Evolutionary conservation across 371 early-diverging fungal species (phyloP).

Genomic region (Saksenaea vasiformis): DNA sequence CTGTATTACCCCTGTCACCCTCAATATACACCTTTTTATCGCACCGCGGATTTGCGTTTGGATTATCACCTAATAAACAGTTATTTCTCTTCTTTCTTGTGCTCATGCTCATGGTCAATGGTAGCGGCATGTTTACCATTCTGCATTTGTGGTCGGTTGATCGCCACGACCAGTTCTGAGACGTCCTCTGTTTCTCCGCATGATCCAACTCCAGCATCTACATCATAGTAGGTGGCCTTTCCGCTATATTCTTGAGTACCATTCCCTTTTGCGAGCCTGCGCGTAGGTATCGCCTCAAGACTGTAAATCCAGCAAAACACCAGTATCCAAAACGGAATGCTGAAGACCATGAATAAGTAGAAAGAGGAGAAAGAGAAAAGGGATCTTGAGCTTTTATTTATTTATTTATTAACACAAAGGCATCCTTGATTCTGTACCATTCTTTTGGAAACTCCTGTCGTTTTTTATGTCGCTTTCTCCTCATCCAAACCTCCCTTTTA

Average conservation of each 20-base stretch:
- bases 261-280: not conserved
- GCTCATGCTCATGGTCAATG: too few relatives aligned
- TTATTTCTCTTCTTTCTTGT: too few relatives aligned
- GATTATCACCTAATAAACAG: constrained; percentile 34
- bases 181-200: constrained; percentile 35
- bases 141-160: constrained; percentile 39
- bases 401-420: not conserved
- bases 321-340: not conserved
- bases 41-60: constrained; percentile 36
- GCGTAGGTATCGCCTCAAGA: not conserved
- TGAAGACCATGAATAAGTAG: not conserved
- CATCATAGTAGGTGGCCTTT: constrained; percentile 34
- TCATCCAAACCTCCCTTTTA: not conserved
- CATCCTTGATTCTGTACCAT: not conserved
- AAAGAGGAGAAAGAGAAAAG: not conserved
- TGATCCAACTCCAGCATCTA: constrained; percentile 38
- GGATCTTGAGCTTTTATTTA: not conserved
- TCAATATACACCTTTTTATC: constrained; percentile 30
- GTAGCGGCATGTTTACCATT: constrained; percentile 24
- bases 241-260: constrained; percentile 18
- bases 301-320: constrained; percentile 1
- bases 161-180: constrained; percentile 36
- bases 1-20: constrained; percentile 24
- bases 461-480: not conserved
- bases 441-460: not conserved